Conservation (phyloP, 108 stramenopile species). For the Fragilaria crotonensis region DNA sequence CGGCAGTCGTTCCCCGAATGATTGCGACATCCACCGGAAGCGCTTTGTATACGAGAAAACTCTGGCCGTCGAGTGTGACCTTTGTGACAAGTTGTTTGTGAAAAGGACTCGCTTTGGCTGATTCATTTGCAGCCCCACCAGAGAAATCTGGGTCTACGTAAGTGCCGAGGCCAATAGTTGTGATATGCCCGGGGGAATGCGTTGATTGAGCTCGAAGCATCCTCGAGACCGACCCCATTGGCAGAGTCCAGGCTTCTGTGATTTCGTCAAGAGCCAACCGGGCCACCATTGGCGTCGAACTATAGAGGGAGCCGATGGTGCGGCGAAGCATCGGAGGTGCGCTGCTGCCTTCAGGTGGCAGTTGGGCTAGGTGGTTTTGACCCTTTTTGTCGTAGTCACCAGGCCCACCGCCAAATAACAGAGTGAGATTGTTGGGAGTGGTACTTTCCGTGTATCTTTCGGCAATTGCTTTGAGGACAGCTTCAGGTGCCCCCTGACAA, state of each 20-base stretch:
- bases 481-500: slow-evolving; percentile 42
- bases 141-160: slow-evolving; percentile 63
- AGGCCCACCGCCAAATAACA: slow-evolving; percentile 73
- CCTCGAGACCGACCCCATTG: slow-evolving; percentile 65
- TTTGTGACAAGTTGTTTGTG: slow-evolving; percentile 45
- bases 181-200: slow-evolving; percentile 75
- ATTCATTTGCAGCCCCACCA: slow-evolving; percentile 56
- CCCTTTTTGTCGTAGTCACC: slow-evolving; percentile 58
- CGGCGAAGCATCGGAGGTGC: slow-evolving; percentile 32
- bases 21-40: slow-evolving; percentile 72
- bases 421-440: slow-evolving; percentile 39
- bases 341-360: slow-evolving; percentile 26
- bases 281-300: slow-evolving; percentile 63
- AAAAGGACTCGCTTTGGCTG: slow-evolving; percentile 32
- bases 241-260: slow-evolving; percentile 72
- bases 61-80: slow-evolving; percentile 28
- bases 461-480: slow-evolving; percentile 46
- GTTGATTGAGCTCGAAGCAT: slow-evolving; percentile 78
- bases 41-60: slow-evolving; percentile 64
- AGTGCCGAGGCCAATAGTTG: slow-evolving; percentile 70
- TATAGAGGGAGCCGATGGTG: slow-evolving; percentile 74
- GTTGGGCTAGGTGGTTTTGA: slow-evolving; percentile 58
- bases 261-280: slow-evolving; percentile 45
- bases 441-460: slow-evolving; percentile 42
- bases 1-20: slow-evolving; percentile 76